phyloP scores from a whole-genome alignment of 345 rosid species.

The Sapria himalayana region DNA sequence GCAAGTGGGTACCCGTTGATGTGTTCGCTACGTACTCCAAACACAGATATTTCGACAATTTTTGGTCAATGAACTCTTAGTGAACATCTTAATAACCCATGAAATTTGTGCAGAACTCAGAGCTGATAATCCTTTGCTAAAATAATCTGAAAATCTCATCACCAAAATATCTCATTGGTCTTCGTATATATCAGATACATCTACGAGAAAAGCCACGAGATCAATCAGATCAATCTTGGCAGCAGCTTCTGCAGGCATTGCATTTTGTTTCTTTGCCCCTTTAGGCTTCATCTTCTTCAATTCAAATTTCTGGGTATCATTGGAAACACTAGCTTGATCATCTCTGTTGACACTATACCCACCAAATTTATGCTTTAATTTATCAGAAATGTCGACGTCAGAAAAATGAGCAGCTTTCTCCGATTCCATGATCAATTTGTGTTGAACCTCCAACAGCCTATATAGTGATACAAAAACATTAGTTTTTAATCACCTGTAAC shows the following conservation, averaged over 20 bases:
- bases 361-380: conserved; percentile 26
- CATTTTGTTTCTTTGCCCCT: conserved; percentile 46
- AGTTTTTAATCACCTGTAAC: conserved; percentile 4
- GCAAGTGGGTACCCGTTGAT: conserved; percentile 21
- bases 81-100: conserved; percentile 77
- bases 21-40: too few species aligned
- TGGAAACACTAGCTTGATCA: conserved; percentile 7
- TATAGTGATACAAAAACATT: conserved; percentile 36
- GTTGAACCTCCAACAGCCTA: conserved; percentile 40
- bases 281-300: conserved; percentile 30
- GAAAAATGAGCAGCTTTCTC: conserved; percentile 10
- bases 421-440: conserved; percentile 18
- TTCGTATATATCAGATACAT: conserved; percentile 38
- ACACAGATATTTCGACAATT: conserved; percentile 21
- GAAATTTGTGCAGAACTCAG: conserved; percentile 49
- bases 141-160: conserved; percentile 60
- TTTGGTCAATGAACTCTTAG: conserved; percentile 56
- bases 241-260: conserved; percentile 41
- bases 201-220: conserved; percentile 33
- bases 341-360: conserved; percentile 22
- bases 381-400: conserved; percentile 5
- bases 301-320: conserved; percentile 13
- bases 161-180: conserved; percentile 43
- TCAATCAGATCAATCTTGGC: conserved; percentile 33
- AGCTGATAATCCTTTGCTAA: conserved; percentile 37